Conservation (phyloP, 441 rosid genomes). For the Mallotus japonicus region DNA sequence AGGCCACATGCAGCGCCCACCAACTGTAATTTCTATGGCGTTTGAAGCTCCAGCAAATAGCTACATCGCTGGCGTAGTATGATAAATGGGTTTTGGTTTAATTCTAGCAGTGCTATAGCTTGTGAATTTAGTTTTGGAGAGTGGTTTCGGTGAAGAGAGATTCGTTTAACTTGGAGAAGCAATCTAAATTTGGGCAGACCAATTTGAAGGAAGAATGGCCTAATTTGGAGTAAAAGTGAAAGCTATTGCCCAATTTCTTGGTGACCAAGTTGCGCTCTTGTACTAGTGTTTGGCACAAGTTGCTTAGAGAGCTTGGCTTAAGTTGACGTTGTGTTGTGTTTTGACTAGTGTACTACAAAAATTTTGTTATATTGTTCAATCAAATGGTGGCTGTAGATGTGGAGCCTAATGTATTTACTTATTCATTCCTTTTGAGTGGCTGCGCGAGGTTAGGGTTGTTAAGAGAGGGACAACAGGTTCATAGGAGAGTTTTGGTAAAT, state of each 20-base stretch:
- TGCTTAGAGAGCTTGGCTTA: no score
- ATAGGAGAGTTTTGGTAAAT: slow-evolving; percentile 35
- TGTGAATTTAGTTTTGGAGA: not conserved
- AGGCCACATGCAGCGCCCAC: no score
- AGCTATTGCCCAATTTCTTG: not conserved
- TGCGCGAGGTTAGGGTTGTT: slow-evolving; percentile 36
- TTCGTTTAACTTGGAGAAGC: slow-evolving; percentile 30
- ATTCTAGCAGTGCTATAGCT: no score
- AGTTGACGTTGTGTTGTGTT: no score
- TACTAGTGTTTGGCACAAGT: no score
- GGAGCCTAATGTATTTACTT: slow-evolving; percentile 27
- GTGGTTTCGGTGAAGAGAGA: slow-evolving; percentile 20
- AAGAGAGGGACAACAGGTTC: slow-evolving; percentile 47
- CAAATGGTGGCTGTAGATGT: slow-evolving; percentile 33
- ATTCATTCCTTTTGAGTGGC: slow-evolving; percentile 44
- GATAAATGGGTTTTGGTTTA: no score
- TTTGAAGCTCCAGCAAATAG: no score
- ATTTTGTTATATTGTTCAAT: slow-evolving; percentile 32
- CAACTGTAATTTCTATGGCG: no score
- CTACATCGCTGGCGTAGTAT: no score
- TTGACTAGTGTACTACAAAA: no score
- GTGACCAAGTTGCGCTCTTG: no score
- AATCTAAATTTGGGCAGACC: slow-evolving; percentile 31
- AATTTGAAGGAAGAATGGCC: slow-evolving; percentile 1
- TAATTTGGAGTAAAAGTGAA: not conserved